Evolutionary conservation across 2,329 filamentous ascomycete genomes (phyloP).

Genomic region (Monilinia vaccinii-corymbosi): DNA sequence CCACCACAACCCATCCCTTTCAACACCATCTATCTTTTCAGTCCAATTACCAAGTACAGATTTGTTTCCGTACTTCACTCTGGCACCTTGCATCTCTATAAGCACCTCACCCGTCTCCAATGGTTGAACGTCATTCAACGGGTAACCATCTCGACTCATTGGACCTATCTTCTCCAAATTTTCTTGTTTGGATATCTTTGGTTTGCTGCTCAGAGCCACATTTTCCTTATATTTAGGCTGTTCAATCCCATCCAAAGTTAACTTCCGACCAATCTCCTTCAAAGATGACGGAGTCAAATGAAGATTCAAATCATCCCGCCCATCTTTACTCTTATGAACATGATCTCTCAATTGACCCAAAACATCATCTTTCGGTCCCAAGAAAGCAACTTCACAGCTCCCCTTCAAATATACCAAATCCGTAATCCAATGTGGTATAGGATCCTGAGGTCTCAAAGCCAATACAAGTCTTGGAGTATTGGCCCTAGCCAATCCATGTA

Average conservation of each 20-base stretch:
- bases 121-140: slow-evolving; percentile 13
- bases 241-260: slow-evolving; percentile 24
- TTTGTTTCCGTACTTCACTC: slow-evolving; percentile 71
- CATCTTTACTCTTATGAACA: slow-evolving; percentile 28
- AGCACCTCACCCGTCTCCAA: slow-evolving; percentile 52
- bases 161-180: not conserved
- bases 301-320: slow-evolving; percentile 9
- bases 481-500: slow-evolving; percentile 57
- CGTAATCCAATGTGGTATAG: slow-evolving; percentile 82
- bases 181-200: no score
- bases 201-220: not conserved
- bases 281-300: slow-evolving; percentile 20
- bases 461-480: slow-evolving; percentile 66
- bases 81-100: slow-evolving; percentile 80
- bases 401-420: slow-evolving; percentile 67
- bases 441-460: slow-evolving; percentile 75
- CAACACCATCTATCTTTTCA: slow-evolving; percentile 41
- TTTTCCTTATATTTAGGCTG: slow-evolving; percentile 9
- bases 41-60: slow-evolving; percentile 74
- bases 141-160: slow-evolving; percentile 23
- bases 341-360: slow-evolving; percentile 44
- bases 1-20: slow-evolving; percentile 64
- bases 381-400: slow-evolving; percentile 53
- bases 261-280: slow-evolving; percentile 23
- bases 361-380: slow-evolving; percentile 58